A percentile compares a stretch with the other conserved stretches of the same genome.
Conservation (phyloP, 768 basidiomycete species). For the Hericium alpestre region DNA sequence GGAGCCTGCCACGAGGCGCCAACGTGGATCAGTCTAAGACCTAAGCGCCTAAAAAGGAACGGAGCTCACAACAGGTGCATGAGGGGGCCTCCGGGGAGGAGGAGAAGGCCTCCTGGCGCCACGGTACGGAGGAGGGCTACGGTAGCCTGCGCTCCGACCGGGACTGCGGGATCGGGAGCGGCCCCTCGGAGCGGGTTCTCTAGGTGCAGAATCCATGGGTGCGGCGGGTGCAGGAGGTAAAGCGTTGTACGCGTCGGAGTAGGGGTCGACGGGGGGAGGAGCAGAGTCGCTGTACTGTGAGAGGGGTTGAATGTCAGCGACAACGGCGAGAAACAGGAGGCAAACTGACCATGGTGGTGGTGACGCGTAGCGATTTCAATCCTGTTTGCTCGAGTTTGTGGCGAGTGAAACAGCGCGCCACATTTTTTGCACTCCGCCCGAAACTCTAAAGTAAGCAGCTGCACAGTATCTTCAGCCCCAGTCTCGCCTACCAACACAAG, state of each 20-base stretch:
- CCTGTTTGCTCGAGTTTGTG: conserved; percentile 20
- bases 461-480: conserved; percentile 61
- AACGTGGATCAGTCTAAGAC: conserved; percentile 7
- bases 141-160: conserved; percentile 51
- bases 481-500: conserved; percentile 26
- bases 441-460: conserved; percentile 35
- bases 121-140: conserved; percentile 48
- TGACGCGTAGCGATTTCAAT: conserved; percentile 19
- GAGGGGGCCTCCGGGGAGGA: conserved; percentile 50
- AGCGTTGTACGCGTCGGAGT: conserved; percentile 72
- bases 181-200: conserved; percentile 47
- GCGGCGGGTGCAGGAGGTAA: conserved; percentile 39
- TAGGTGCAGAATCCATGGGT: conserved; percentile 32
- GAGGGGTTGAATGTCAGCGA: conserved; percentile 7
- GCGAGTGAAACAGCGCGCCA: background rate
- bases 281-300: conserved; percentile 57
- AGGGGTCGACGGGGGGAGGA: conserved; percentile 59
- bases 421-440: conserved; percentile 16
- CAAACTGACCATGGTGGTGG: conserved; percentile 57
- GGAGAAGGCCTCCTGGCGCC: conserved; percentile 33
- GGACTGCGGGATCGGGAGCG: conserved; percentile 65
- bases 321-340: conserved; percentile 6
- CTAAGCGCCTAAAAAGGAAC: conserved; percentile 4
- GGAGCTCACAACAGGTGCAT: conserved; percentile 63
- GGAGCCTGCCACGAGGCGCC: conserved; percentile 57